Evolutionary conservation across 2,329 filamentous ascomycete species (phyloP).

Genomic region (Colletotrichum chlorophyti): DNA sequence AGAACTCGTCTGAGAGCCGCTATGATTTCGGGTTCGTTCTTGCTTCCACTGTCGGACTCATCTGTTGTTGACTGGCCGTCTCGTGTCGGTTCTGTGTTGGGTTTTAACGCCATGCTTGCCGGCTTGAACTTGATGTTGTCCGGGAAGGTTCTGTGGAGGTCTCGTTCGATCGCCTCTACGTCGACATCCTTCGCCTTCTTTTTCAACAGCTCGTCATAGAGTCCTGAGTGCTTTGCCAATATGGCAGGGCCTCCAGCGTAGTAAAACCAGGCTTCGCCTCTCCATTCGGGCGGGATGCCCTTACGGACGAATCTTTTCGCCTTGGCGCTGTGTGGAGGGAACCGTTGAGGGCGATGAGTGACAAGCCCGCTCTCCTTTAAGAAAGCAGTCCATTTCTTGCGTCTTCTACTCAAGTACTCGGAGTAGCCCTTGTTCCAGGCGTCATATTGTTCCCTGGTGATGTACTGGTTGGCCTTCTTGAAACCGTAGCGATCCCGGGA

Average conservation of each 20-base stretch:
- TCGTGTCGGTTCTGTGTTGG: conserved; percentile 28
- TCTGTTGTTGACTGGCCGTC: conserved; percentile 21
- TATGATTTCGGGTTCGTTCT: conserved; percentile 78
- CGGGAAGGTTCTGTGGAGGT: conserved; percentile 91
- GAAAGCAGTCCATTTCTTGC: conserved; percentile 82
- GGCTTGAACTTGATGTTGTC: conserved; percentile 93
- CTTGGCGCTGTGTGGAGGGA: conserved; percentile 81
- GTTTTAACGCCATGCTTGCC: conserved; percentile 39
- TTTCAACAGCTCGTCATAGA: conserved; percentile 76
- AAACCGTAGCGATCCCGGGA: conserved; percentile 88
- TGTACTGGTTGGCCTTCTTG: conserved; percentile 83
- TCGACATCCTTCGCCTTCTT: conserved; percentile 74
- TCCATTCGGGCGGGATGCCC: conserved; percentile 91
- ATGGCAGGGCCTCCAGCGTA: conserved; percentile 88
- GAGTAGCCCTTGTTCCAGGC: conserved; percentile 79
- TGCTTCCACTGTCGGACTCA: conserved; percentile 30
- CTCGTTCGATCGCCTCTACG: conserved; percentile 89
- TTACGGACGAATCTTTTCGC: conserved; percentile 91
- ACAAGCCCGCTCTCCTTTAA: conserved; percentile 79
- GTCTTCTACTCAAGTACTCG: conserved; percentile 75
- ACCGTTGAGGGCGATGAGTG: conserved; percentile 74
- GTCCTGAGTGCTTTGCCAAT: conserved; percentile 75
- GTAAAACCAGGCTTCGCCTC: conserved; percentile 96
- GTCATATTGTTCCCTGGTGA: conserved; percentile 80
- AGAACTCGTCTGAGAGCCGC: conserved; percentile 83